phyloP scores from a whole-genome alignment of 306 rosid genomes.

The Biancaea sappan region DNA sequence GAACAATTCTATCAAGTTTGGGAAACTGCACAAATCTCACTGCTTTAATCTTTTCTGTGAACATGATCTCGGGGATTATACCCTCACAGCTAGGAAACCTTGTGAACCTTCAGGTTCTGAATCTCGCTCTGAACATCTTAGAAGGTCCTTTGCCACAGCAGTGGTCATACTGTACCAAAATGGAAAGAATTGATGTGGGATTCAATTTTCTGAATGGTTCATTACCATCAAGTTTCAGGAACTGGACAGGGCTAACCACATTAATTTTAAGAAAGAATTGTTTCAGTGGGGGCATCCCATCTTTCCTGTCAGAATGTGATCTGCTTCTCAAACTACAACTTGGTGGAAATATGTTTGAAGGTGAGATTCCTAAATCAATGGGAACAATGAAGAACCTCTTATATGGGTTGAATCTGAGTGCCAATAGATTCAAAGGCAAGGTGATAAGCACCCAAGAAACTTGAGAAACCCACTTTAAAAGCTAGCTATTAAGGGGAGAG shows the following conservation, averaged over 20 bases:
- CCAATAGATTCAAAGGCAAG: slow-evolving; percentile 59
- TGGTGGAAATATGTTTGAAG: slow-evolving; percentile 74
- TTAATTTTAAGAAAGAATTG: slow-evolving; percentile 63
- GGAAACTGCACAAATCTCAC: slow-evolving; percentile 57
- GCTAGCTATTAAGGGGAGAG: too few relatives aligned
- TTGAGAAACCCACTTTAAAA: too few relatives aligned
- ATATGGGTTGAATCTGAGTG: slow-evolving; percentile 68
- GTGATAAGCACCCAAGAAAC: too few relatives aligned
- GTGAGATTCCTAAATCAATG: slow-evolving; percentile 61
- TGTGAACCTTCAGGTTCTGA: slow-evolving; percentile 45
- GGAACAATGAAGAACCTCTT: slow-evolving; percentile 58
- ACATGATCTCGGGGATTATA: slow-evolving; percentile 54
- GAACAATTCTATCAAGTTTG: slow-evolving; percentile 64
- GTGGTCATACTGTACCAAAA: slow-evolving; percentile 55
- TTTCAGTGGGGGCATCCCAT: slow-evolving; percentile 63
- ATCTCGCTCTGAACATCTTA: slow-evolving; percentile 59
- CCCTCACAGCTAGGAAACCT: slow-evolving; percentile 69
- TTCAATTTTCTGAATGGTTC: slow-evolving; percentile 72
- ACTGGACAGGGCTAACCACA: slow-evolving; percentile 52
- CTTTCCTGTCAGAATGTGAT: slow-evolving; percentile 46
- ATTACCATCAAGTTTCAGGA: slow-evolving; percentile 55
- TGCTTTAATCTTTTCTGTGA: slow-evolving; percentile 50
- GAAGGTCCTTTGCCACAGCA: slow-evolving; percentile 69
- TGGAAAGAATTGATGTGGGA: slow-evolving; percentile 60
- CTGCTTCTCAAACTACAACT: slow-evolving; percentile 60